Evolutionary conservation across 805 yeast species (phyloP).

Genomic region (Suhomyces sp.): DNA sequence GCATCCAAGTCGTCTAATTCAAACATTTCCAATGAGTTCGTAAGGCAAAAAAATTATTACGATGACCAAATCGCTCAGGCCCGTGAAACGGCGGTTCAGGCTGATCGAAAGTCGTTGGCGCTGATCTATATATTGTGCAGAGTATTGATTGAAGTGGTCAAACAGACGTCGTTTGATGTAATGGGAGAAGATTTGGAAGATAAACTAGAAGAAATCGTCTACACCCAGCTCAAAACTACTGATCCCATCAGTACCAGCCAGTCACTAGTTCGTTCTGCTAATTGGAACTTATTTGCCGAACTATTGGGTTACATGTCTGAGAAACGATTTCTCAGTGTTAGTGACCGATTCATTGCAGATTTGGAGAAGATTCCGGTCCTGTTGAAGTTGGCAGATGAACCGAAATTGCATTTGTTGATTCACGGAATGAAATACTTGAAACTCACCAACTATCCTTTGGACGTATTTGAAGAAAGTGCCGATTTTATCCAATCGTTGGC

Average conservation of each 20-base stretch:
- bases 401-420: conserved; percentile 68
- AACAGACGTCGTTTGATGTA: conserved; percentile 73
- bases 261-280: conserved; percentile 78
- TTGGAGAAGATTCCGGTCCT: conserved; percentile 69
- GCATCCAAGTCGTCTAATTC: conserved; percentile 7
- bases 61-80: conserved; percentile 40
- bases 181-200: conserved; percentile 77
- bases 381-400: conserved; percentile 39
- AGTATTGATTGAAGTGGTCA: conserved; percentile 87
- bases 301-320: conserved; percentile 88
- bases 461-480: conserved; percentile 88
- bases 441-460: conserved; percentile 81
- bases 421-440: conserved; percentile 89
- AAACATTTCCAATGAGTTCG: conserved; percentile 15
- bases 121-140: conserved; percentile 87
- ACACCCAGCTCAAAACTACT: conserved; percentile 81
- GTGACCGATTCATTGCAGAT: conserved; percentile 91
- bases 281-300: conserved; percentile 91
- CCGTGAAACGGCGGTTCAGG: conserved; percentile 70
- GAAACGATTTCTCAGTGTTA: conserved; percentile 77
- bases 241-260: conserved; percentile 68
- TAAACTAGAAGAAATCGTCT: conserved; percentile 88
- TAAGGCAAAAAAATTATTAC: conserved; percentile 22
- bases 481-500: conserved; percentile 83
- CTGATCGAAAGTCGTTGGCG: conserved; percentile 82